phyloP scores from a whole-genome alignment of 2,329 filamentous ascomycete species.

The Diaporthe aspalathi region DNA sequence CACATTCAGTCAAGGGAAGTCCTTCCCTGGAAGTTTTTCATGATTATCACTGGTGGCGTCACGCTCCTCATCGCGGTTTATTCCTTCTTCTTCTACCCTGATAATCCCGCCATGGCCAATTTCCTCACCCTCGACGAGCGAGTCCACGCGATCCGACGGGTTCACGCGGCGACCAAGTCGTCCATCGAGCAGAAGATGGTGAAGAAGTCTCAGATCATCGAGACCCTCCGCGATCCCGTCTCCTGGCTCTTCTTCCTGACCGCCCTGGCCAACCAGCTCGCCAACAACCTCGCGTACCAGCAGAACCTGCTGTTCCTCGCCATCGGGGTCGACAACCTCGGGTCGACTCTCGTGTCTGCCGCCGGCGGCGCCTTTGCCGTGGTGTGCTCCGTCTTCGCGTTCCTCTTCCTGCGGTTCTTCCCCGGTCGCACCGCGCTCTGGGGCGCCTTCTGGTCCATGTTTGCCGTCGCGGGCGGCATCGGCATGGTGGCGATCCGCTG shows the following conservation, averaged over 20 bases:
- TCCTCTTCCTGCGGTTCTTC: conserved; percentile 46
- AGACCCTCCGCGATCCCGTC: conserved; percentile 41
- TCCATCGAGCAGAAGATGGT: conserved; percentile 54
- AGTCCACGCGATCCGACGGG: conserved; percentile 44
- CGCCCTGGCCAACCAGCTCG: conserved; percentile 50
- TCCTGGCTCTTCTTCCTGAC: conserved; percentile 44
- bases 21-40: conserved; percentile 54
- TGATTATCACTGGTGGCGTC: conserved; percentile 52
- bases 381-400: conserved; percentile 48
- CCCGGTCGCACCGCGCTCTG: conserved; percentile 49
- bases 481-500: conserved; percentile 48
- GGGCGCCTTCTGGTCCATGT: conserved; percentile 47
- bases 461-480: conserved; percentile 46
- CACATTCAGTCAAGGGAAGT: conserved; percentile 47
- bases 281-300: conserved; percentile 55
- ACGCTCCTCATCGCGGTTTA: conserved; percentile 50
- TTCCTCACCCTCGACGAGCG: conserved; percentile 41
- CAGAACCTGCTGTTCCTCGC: conserved; percentile 51
- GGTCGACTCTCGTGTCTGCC: conserved; percentile 53
- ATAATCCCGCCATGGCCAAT: conserved; percentile 40
- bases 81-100: conserved; percentile 49
- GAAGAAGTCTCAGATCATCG: conserved; percentile 44
- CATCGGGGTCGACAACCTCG: conserved; percentile 51
- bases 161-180: conserved; percentile 49
- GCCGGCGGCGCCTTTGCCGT: conserved; percentile 52